Evolutionary conservation across 176 grass and related monocot species (phyloP), one percentile per base, ranked within the genome.

Genomic region (Neostapfia colusana): DNA sequence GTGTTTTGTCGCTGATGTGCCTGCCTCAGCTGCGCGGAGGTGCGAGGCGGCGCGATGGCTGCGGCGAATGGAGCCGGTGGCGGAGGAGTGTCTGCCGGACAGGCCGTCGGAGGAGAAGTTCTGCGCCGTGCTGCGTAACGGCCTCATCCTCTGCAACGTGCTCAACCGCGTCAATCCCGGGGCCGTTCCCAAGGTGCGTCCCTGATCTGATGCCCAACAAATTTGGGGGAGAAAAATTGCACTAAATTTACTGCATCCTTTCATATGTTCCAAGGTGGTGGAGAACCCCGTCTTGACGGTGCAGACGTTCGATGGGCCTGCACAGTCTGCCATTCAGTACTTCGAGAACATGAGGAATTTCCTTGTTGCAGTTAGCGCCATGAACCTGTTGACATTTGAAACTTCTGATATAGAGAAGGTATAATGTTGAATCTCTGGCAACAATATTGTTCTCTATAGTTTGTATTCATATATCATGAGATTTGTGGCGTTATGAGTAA

Each of bases 261-360:
- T 73, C 14, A 14, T 69, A 4, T 43, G 41, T 75, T 0, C 0
- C 42, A 27, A 96, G 92, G 89, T 96, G 15, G 92, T 96, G 48
- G 89, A 96, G 71, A 96, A 89, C 66, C 92, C 92, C 26, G 5
- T 81, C 67, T 23, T 85, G 18, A 26, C 89, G 9, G 74, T 92
- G 23, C 86, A 92, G 67, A 89, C 84, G 6, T 85, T 67, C 0
- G 92, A 96, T 69, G 89, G 86, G 24, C 89, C 92, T 39, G 92
- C 92, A 8, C 92, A 96, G 51, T 96, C 86, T 13, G 92, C 89
- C 0, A 96, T 96, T 18, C 92, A 96, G 58, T 96, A 96, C 69
- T 96, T 96, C 8, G 92, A 96, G 87, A 96, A 96, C 66, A 92
- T 85, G 92, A 77, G 89, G 67, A 96, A 96, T 67, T 96, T 96